Conservation (phyloP, 768 basidiomycete genomes). For the Lactarius sp. region DNA sequence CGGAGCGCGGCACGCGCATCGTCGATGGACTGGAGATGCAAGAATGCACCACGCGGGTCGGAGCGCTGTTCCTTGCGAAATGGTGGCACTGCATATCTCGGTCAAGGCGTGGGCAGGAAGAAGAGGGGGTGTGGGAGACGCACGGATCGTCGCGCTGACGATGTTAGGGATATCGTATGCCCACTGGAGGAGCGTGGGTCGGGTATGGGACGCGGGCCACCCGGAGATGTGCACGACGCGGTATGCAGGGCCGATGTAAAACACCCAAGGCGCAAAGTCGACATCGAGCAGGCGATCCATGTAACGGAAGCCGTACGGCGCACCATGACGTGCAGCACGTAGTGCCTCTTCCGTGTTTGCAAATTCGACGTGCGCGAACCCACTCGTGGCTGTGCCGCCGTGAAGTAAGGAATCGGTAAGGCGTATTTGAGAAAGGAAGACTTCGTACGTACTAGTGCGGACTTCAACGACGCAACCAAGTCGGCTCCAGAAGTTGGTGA, state of each 20-base stretch:
- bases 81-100: not conserved
- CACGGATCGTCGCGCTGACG: not conserved
- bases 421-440: not conserved
- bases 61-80: not conserved
- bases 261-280: conserved; percentile 14
- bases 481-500: conserved; percentile 18
- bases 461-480: conserved; percentile 21
- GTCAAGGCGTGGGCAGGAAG: too few relatives aligned
- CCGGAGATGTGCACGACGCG: conserved; percentile 12
- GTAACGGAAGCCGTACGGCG: conserved; percentile 15
- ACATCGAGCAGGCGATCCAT: conserved; percentile 3
- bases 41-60: not conserved
- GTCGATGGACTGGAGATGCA: not conserved
- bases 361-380: conserved; percentile 23
- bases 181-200: not conserved
- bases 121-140: not conserved
- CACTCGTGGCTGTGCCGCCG: not conserved
- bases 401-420: not conserved
- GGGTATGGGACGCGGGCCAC: conserved; percentile 1
- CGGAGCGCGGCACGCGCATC: conserved; percentile 1
- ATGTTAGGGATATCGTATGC: conserved; percentile 5
- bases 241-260: not conserved
- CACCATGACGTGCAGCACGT: conserved; percentile 11
- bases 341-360: conserved; percentile 9
- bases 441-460: conserved; percentile 12